Base-by-base conservation (phyloP, 345 rosid genomes). In the Aquilaria sinensis region DNA sequence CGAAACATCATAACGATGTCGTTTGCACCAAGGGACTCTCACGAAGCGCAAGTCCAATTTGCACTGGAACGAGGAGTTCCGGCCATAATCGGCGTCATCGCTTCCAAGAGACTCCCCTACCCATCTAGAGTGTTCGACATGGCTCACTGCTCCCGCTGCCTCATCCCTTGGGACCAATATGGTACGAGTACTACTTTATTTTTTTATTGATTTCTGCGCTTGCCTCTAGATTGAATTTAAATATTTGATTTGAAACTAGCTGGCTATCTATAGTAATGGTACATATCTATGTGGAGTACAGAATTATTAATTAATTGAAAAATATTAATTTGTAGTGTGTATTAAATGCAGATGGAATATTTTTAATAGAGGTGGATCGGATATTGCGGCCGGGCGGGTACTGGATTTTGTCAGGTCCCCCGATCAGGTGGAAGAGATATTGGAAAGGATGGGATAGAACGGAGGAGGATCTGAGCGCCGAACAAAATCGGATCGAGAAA, bases 131-230 rank as follows among this genome's bases (percentile, higher is more conserved):
- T 89, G 13, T 86, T 86, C 45, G 89, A 84, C 77, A 75, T 83
- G 89, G 93, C 90, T 46, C 93, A 84, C 46, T 86, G 93, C 80
- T 86, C 90, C 65, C 87, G 93, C 43, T 86, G 93, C 72, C 86
- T 86, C 52, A 82, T 86, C 58, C 93, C 93, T 0, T 86, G 93
- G 93, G 72, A 52, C 33, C 56, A 57, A 48, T 65, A 46, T n/a
- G 85, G 92, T 85, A 74, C 8, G 6, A 34, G 31, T 51, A 3
- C 12, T 6, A 11, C 4, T 32, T 9, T 13, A 37, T 12, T 29
- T 11, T 50, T n/a, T 29, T 15, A 62, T 45, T 32, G 3, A 52
- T 37, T 31, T 43, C 41, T 14, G 9, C n/a, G 23, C 23, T 16
- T 16, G 23, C 23, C 23, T 16, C 23, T 16, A 16, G 23, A 16